phyloP scores from a whole-genome alignment of 2,329 filamentous ascomycete genomes.

The Bipolaris bicolor region DNA sequence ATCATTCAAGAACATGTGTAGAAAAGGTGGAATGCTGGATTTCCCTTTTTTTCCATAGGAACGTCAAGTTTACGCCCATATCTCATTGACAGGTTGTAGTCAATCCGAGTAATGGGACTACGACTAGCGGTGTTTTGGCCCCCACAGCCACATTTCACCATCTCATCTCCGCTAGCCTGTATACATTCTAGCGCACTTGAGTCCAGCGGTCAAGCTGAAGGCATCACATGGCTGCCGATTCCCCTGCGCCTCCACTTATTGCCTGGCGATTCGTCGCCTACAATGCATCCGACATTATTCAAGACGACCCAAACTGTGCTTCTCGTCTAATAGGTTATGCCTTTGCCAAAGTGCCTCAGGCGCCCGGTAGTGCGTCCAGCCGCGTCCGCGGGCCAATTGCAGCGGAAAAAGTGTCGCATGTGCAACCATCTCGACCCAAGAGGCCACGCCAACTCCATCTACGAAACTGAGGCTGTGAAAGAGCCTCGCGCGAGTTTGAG shows the following conservation, averaged over 20 bases:
- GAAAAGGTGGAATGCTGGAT: no score
- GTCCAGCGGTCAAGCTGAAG: background rate
- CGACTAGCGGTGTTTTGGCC: background rate
- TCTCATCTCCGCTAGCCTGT: background rate
- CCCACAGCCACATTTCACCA: conserved; percentile 4
- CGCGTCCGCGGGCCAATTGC: conserved; percentile 18
- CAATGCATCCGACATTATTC: conserved; percentile 10
- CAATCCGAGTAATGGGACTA: background rate
- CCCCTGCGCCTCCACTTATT: background rate
- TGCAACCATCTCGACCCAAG: conserved; percentile 42
- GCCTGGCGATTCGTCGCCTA: background rate
- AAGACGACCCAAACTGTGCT: conserved; percentile 1
- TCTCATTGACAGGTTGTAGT: background rate
- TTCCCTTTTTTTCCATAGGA: no score
- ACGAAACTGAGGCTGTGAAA: conserved; percentile 27
- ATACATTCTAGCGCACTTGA: background rate
- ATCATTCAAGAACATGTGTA: no score
- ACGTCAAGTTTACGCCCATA: no score
- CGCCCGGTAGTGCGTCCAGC: conserved; percentile 25
- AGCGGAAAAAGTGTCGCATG: conserved; percentile 34
- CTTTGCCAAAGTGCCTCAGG: conserved; percentile 32
- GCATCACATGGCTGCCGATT: background rate
- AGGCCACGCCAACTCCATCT: conserved; percentile 32
- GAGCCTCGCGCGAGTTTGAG: conserved; percentile 26
- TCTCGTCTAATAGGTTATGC: conserved; percentile 23